Evolutionary conservation across 176 grass and related monocot genomes (phyloP), one percentile per base, ranked within the genome.

Genomic region (Eragrostis nindensis): DNA sequence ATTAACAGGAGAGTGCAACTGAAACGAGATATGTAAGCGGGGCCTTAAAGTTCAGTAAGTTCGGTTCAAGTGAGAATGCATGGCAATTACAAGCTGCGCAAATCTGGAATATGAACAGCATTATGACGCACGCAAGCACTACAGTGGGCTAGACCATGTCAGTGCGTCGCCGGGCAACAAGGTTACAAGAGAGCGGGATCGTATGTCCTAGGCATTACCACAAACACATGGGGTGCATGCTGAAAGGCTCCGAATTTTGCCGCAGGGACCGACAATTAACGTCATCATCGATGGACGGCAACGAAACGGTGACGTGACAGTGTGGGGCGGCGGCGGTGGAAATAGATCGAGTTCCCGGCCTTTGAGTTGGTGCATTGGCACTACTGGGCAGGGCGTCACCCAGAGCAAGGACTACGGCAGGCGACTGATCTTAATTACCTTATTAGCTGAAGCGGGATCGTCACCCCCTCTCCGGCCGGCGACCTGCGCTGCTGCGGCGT

Each of bases 371-470:
- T 2, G 47, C 16, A 36, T 36, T 36, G 52, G 18, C 18, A 2
- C n/a, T n/a, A n/a, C n/a, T n/a, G n/a, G n/a, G n/a, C n/a, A n/a
- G n/a, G n/a, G n/a, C 18, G 5, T 21, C 52, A 1, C 2, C 3
- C 54, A 57, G 54, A 57, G 54, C 54, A 57, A 22, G 7, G n/a
- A 8, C 18, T 48, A 50, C 3, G 13, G 27, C 32, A 50, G 46
- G 62, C 38, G 75, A 63, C 26, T 11, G 3, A 19, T 2, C 8
- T 11, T n/a, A n/a, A n/a, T 67, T 44, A 83, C 81, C 81, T 60
- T 44, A 44, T 61, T 67, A 9, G 26, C 8, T 22, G 39, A 22
- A 19, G 14, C 46, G 11, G 32, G 17, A 30, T 30, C 26, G 11
- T 27, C 30, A 21, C 16, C 30, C 5, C 57, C 57, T 19, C 30